phyloP scores from a whole-genome alignment of 2,329 filamentous ascomycete genomes.

The Chrysosphaeria jannelii region DNA sequence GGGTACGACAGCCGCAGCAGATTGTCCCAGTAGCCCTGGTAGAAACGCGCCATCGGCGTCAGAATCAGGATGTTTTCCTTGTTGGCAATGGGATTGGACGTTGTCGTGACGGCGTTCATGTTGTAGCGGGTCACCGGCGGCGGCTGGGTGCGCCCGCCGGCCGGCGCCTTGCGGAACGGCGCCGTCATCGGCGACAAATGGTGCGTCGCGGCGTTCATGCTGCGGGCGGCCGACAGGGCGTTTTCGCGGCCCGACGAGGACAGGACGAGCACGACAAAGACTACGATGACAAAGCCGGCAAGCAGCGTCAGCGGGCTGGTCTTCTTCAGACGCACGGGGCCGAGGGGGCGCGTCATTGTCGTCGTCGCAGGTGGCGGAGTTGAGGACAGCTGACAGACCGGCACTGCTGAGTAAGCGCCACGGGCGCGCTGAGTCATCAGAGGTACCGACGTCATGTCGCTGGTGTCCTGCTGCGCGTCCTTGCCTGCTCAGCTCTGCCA shows the following conservation, averaged over 20 bases:
- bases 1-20: conserved; percentile 60
- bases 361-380: too few relatives aligned
- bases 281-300: conserved; percentile 38
- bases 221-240: conserved; percentile 9
- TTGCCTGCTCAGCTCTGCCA: neutral
- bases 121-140: conserved; percentile 79
- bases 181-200: conserved; percentile 44
- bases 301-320: conserved; percentile 47
- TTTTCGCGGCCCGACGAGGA: conserved; percentile 13
- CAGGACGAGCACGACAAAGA: conserved; percentile 39
- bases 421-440: too few relatives aligned
- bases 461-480: too few relatives aligned
- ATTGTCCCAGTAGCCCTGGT: conserved; percentile 88
- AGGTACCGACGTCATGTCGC: too few relatives aligned
- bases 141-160: conserved; percentile 18
- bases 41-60: conserved; percentile 80
- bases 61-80: conserved; percentile 70
- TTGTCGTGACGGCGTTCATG: conserved; percentile 80
- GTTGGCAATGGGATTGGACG: conserved; percentile 43
- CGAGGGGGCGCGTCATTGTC: conserved; percentile 25
- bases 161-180: conserved; percentile 32
- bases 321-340: conserved; percentile 44
- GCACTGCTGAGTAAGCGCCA: too few relatives aligned
- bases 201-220: conserved; percentile 26
- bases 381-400: too few relatives aligned